Base-by-base conservation (phyloP, 352 stramenopile species). In the Phytopythium montanum region DNA sequence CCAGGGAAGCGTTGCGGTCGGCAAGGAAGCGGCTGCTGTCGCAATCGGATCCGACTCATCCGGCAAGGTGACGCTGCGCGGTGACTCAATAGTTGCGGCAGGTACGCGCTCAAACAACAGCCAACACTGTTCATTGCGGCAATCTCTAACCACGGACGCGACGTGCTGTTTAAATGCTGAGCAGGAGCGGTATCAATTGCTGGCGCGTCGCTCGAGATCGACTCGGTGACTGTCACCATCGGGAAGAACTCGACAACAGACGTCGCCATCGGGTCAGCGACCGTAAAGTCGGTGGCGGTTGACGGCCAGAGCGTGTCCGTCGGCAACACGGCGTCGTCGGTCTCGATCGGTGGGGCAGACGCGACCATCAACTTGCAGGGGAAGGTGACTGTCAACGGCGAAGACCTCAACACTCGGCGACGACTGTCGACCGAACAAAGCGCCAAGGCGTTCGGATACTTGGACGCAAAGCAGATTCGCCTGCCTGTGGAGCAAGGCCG, bases 381-480 rank as follows among this genome's bases (percentile, higher is more conserved):
- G 3, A 81, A 76, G 56, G 60, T 91, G 33, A 84, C 60, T 9
- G 29, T 91, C 12, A 91, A 89, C 58, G 81, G 81, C 8, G 65
- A 85, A 53, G 26, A 60, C 7, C 58, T 85, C 23, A 54, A 64
- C 13, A 63, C 62, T 28, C 74, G 74, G 18, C 64, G 69, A n/a
- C 57, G 62, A 46, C 49, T 84, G 51, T 56, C 45, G 42, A 38
- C 21, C 8, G 26, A 45, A 6, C 51, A 29, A 12, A 28, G 46
- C 18, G 44, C 36, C 5, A 54, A 33, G 55, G 48, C 44, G 54
- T 79, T 76, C 34, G 72, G 70, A 19, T 79, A 70, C 48, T 44
- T 85, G 13, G 63, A 78, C 31, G 61, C 70, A 13, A 64, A 65
- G 55, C 68, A 53, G 5, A 38, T 81, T 44, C 34, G 9, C 31